Evolutionary conservation across 2,329 filamentous ascomycete species (phyloP), one percentile per base, ranked within the genome.

Genomic region (Xylariales sp.): DNA sequence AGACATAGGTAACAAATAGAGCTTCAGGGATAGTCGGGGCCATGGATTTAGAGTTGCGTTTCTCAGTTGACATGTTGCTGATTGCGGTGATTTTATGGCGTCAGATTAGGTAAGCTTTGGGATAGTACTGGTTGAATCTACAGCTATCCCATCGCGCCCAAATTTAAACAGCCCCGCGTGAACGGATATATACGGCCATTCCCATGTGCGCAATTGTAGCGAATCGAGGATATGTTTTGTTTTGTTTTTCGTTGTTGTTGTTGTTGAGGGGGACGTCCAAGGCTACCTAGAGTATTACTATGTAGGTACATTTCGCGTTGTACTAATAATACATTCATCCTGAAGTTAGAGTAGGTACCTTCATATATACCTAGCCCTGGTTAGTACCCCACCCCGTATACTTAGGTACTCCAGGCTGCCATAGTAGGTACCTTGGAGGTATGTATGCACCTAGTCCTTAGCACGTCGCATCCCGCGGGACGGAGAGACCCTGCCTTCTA

Each of bases 391-490:
- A 36, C 14, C 23, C 8, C 8, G 5, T 41, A 14, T 14, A 4
- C 1, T 14, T 41, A 41, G 9, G n/a, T 23, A 54, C 50, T 23
- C 50, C 10, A 53, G 32, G 50, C 34, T 34, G 12, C 34, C 2
- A 6, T 39, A 34, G 18, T 34, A 53, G 1, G 34, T 39, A 55
- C 9, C 52, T 14, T 23, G 32, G 30, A 32, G 7, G 16, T 52
- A 45, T 5, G 16, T 28, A 61, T 4, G 2, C 28, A 61, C 12
- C 23, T 54, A 54, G 36, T 14, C 23, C 34, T 64, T 43, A 50
- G 54, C 39, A n/a, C 52, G 60, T 58, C 65, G 64, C 64, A 63
- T 59, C 65, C 65, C 59, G 65, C 65, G 59, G 65, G 59, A 48
- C 55, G 53, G 59, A 30, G 41, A 43, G 54, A 46, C 39, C 54